A percentile compares a stretch with the other conserved stretches of the same genome.
phyloP scores from a whole-genome alignment of 805 yeast species.

The Saccharomycopsis synnaedendra region DNA sequence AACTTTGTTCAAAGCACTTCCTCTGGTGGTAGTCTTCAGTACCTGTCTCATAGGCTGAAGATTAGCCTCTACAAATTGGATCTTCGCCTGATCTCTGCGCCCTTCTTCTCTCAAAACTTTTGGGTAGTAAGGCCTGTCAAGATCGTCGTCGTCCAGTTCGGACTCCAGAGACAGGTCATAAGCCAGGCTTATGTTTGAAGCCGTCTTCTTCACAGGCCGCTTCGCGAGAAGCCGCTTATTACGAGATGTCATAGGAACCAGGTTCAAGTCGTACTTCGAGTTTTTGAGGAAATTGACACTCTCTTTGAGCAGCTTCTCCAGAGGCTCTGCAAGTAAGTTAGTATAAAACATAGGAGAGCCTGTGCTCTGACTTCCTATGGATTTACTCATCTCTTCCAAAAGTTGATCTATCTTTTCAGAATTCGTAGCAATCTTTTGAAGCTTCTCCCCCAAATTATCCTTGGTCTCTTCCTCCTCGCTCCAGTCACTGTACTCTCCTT shows the following conservation, averaged over 20 bases:
- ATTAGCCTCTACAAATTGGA: slow-evolving; percentile 8
- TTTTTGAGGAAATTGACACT: slow-evolving; percentile 9
- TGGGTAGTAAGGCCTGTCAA: slow-evolving; percentile 12
- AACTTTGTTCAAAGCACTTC: not conserved
- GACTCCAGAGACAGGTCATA: not conserved
- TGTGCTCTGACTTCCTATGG: not conserved
- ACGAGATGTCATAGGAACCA: slow-evolving; percentile 10
- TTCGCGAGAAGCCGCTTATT: slow-evolving; percentile 22
- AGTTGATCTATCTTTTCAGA: not conserved
- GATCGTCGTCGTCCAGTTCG: slow-evolving; percentile 1
- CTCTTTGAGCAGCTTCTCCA: slow-evolving; percentile 12
- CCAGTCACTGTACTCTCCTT: not conserved
- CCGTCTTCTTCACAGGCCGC: slow-evolving; percentile 18
- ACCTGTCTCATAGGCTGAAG: not conserved
- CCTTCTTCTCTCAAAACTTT: not conserved
- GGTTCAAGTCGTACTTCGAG: not conserved
- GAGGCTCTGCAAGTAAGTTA: slow-evolving; percentile 5
- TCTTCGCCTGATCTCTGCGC: slow-evolving; percentile 1
- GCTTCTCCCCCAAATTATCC: not conserved
- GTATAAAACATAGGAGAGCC: not conserved
- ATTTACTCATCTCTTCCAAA: not conserved
- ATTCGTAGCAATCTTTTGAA: not conserved
- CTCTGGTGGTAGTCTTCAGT: not conserved
- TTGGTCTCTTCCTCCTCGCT: slow-evolving; percentile 2
- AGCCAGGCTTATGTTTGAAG: not conserved